Evolutionary conservation across 805 yeast genomes (phyloP).

Genomic region (Candida morakotiae): DNA sequence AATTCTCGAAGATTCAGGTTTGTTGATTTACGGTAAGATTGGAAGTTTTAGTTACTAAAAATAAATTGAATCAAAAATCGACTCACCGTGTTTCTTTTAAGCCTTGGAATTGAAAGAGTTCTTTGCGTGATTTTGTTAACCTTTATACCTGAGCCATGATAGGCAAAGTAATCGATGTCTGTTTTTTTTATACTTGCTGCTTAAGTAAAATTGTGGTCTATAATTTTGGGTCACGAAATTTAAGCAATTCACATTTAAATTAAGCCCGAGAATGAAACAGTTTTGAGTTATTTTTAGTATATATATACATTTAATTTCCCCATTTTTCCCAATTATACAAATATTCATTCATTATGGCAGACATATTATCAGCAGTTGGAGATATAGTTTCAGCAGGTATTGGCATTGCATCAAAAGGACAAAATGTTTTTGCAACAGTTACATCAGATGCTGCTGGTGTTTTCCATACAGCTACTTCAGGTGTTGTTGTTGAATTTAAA

Average conservation of each 20-base stretch:
- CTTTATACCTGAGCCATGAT: no score
- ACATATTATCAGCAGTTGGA: background rate
- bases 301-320: background rate
- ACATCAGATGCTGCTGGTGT: slow-evolving; percentile 5
- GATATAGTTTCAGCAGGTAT: slow-evolving; percentile 4
- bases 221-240: slow-evolving; percentile 1
- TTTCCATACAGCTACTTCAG: slow-evolving; percentile 3
- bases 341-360: slow-evolving; percentile 2
- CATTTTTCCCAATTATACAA: background rate
- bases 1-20: no score
- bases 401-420: slow-evolving; percentile 3
- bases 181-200: no score
- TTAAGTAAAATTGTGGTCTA: no score
- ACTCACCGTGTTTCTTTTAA: no score
- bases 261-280: background rate
- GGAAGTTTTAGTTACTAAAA: no score
- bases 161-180: no score
- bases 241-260: background rate
- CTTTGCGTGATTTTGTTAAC: no score
- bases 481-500: slow-evolving; percentile 4
- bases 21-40: no score
- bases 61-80: no score
- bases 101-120: no score
- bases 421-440: slow-evolving; percentile 4
- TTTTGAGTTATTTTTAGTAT: slow-evolving; percentile 1